Evolutionary conservation across 1,139 yeast species (phyloP), one percentile per base, ranked within the genome.

Genomic region (Pichia norvegensis): DNA sequence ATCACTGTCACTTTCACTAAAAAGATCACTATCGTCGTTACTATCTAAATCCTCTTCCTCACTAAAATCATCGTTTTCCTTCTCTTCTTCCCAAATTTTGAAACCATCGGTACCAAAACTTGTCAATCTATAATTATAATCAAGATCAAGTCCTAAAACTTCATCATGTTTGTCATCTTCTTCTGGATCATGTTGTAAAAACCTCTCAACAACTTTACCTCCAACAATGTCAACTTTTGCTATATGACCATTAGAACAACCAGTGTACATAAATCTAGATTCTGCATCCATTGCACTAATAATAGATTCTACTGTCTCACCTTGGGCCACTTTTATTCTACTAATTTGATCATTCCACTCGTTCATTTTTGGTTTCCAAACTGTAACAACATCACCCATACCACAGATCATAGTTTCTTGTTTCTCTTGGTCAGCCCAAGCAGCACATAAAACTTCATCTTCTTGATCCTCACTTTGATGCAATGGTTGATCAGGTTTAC

Each of bases 351-450:
- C 97, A 52, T 70, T 73, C 56, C 82, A 74, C 41, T 70, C 70
- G 44, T 72, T 73, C 60, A 77, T 77, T 37, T 76, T 71, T 38
- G 82, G 78, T 55, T 78, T 80, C 98, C 97, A 92, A n/a, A 85
- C 70, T 0, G 97, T 87, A 7, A 87, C 73, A n/a, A 87, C 76
- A 61, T 85, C 95, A 3, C 95, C 90, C 79, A 88, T 90, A 42
- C 88, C 90, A 57, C 90, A 80, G 0, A 84, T 85, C 52, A 59
- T 46, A 2, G 57, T 54, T 20, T 81, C 70, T 3, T 80, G 79
- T 35, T 74, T 75, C 22, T 72, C 69, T n/a, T 75, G 78, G 52
- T 81, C 85, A 0, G 82, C 75, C 65, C 76, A 81, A 42, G 86
- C 71, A 62, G 88, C 84, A 42, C 92, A 73, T 43, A 90, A 66